Conservation (phyloP, 2,329 filamentous ascomycete species). For the Podosphaera xanthii region DNA sequence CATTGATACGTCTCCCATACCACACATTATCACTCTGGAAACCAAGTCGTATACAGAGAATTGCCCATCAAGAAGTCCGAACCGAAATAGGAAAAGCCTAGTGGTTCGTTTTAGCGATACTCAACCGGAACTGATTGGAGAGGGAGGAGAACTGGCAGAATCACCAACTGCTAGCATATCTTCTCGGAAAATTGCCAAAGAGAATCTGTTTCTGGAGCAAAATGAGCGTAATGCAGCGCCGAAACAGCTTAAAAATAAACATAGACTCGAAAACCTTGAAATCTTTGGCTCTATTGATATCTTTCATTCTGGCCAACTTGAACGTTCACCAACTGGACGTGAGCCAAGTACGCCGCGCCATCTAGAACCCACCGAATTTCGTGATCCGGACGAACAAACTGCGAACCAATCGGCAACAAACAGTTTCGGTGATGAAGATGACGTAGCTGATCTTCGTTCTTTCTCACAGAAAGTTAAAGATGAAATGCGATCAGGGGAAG, state of each 20-base stretch:
- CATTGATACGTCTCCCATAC: constrained; percentile 28
- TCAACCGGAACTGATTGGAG: constrained; percentile 62
- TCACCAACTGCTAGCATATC: constrained; percentile 50
- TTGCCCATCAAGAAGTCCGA: constrained; percentile 15
- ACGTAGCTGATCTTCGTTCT: constrained; percentile 4
- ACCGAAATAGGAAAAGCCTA: constrained; percentile 39
- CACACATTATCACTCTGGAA: constrained; percentile 22
- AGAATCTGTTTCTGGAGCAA: background rate
- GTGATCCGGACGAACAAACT: background rate
- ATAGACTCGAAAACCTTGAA: background rate
- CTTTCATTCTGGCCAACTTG: constrained; percentile 30
- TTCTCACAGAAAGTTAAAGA: constrained; percentile 24
- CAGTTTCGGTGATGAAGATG: background rate
- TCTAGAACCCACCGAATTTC: background rate
- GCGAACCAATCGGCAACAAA: background rate
- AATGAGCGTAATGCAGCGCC: background rate
- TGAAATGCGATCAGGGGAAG: constrained; percentile 37
- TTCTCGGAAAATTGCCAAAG: constrained; percentile 22
- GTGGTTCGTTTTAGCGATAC: constrained; percentile 51
- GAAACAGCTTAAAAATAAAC: constrained; percentile 1
- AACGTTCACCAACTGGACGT: constrained; percentile 34
- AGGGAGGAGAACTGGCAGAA: constrained; percentile 73
- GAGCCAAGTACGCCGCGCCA: constrained; percentile 6
- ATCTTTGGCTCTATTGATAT: constrained; percentile 4
- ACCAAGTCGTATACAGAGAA: constrained; percentile 5